A percentile compares a stretch with the other conserved stretches of the same genome.
Conservation (phyloP, 345 rosid genomes). For the Citropsis articulata region DNA sequence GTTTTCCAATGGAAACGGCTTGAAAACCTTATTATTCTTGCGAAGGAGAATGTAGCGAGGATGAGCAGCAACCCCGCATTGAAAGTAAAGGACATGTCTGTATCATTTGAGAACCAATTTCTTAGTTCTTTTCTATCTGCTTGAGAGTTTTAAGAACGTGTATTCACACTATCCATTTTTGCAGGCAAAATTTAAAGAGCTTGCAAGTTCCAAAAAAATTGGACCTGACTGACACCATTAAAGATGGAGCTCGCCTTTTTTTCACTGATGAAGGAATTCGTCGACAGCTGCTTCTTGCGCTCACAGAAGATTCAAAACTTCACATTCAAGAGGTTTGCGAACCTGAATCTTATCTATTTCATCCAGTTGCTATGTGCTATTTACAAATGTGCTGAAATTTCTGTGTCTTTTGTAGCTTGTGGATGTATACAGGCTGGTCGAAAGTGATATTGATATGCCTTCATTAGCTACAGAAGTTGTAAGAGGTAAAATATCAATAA, state of each 20-base stretch:
- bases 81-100: constrained; percentile 52
- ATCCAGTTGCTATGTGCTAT: not conserved
- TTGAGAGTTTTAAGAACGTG: not conserved
- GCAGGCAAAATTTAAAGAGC: constrained; percentile 47
- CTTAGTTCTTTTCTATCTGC: constrained; percentile 9
- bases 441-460: constrained; percentile 74
- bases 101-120: constrained; percentile 10
- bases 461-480: constrained; percentile 71
- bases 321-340: constrained; percentile 78
- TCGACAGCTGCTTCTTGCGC: constrained; percentile 84
- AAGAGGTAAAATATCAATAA: constrained; percentile 43
- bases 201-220: constrained; percentile 50
- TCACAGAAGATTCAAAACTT: constrained; percentile 94
- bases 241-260: constrained; percentile 94
- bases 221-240: constrained; percentile 83
- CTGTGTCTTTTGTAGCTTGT: constrained; percentile 53
- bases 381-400: constrained; percentile 14
- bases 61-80: constrained; percentile 93
- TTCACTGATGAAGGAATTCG: constrained; percentile 81
- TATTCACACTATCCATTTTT: constrained; percentile 1
- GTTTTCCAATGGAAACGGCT: constrained; percentile 94
- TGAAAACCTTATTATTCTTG: constrained; percentile 85
- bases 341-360: not conserved
- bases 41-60: constrained; percentile 88
- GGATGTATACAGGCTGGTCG: constrained; percentile 83